Conservation (phyloP, 176 grass and related monocot genomes). For the Thalia dealbata region DNA sequence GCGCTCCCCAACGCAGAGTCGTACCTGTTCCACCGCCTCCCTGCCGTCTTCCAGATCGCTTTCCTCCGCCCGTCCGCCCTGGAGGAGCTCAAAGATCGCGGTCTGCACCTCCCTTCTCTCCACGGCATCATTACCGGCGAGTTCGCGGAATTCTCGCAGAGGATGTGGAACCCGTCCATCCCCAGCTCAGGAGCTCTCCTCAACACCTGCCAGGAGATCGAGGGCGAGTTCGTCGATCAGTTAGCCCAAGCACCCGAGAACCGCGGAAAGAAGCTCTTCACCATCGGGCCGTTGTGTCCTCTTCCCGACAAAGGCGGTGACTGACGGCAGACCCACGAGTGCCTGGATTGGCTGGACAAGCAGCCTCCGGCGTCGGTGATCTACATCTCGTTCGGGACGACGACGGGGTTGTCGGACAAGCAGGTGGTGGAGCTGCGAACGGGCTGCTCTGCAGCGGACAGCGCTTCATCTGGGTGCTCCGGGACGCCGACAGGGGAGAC, state of each 20-base stretch:
- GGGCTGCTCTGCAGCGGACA: slow-evolving; percentile 35
- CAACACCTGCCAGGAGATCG: slow-evolving; percentile 33
- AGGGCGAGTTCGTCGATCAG: slow-evolving; percentile 42
- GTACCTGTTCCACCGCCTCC: slow-evolving; percentile 22
- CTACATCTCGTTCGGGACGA: slow-evolving; percentile 53
- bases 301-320: neutral
- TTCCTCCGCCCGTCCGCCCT: neutral
- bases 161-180: neutral
- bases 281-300: slow-evolving; percentile 32
- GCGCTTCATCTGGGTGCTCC: slow-evolving; percentile 60
- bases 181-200: slow-evolving; percentile 20
- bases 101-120: neutral
- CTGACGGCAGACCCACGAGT: slow-evolving; percentile 20
- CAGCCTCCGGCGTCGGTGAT: slow-evolving; percentile 41
- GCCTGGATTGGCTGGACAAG: slow-evolving; percentile 53
- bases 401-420: slow-evolving; percentile 23
- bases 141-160: slow-evolving; percentile 3
- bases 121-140: slow-evolving; percentile 16
- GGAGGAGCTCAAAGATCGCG: slow-evolving; percentile 5
- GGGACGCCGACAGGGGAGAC: slow-evolving; percentile 41
- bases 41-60: slow-evolving; percentile 20
- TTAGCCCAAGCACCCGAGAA: neutral
- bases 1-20: slow-evolving; percentile 41
- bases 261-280: slow-evolving; percentile 30
- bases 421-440: slow-evolving; percentile 36